phyloP scores from a whole-genome alignment of 2,329 filamentous ascomycete genomes.

The Claviceps sp. region DNA sequence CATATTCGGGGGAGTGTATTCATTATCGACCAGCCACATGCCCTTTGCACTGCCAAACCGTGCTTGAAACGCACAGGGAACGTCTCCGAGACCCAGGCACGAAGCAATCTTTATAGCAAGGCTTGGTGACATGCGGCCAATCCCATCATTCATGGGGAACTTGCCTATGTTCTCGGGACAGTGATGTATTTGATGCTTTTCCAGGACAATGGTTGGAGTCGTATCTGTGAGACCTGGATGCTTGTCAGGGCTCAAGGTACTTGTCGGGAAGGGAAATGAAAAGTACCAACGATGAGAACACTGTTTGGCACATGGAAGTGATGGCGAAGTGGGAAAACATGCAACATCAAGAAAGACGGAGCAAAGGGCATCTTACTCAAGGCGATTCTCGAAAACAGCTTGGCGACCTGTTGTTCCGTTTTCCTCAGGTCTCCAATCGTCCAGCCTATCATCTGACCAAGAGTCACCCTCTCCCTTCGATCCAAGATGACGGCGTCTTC shows the following conservation, averaged over 20 bases:
- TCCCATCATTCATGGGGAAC: slow-evolving; percentile 53
- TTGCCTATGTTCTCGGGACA: slow-evolving; percentile 21
- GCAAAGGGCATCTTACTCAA: slow-evolving; percentile 27
- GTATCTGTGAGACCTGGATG: slow-evolving; percentile 39
- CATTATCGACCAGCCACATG: slow-evolving; percentile 51
- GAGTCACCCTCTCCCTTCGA: slow-evolving; percentile 21
- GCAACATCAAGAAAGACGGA: not conserved
- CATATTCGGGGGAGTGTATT: slow-evolving; percentile 8
- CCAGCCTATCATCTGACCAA: slow-evolving; percentile 36
- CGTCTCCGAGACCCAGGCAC: slow-evolving; percentile 33
- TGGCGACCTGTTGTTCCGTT: slow-evolving; percentile 32
- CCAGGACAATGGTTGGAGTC: slow-evolving; percentile 29
- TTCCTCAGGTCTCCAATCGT: slow-evolving; percentile 34
- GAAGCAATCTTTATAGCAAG: slow-evolving; percentile 41
- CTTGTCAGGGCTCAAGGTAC: slow-evolving; percentile 1
- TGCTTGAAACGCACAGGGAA: slow-evolving; percentile 54
- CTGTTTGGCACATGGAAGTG: too few relatives aligned
- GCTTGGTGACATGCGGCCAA: slow-evolving; percentile 48
- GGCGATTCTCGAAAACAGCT: slow-evolving; percentile 44
- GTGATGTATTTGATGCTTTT: slow-evolving; percentile 31
- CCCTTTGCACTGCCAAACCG: slow-evolving; percentile 64
- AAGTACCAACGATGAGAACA: not conserved
- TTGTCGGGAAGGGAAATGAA: not conserved
- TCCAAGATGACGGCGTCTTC: slow-evolving; percentile 11
- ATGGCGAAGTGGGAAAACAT: not conserved